Conservation (phyloP, 148 eudicot species). For the Fagopyrum tataricum region DNA sequence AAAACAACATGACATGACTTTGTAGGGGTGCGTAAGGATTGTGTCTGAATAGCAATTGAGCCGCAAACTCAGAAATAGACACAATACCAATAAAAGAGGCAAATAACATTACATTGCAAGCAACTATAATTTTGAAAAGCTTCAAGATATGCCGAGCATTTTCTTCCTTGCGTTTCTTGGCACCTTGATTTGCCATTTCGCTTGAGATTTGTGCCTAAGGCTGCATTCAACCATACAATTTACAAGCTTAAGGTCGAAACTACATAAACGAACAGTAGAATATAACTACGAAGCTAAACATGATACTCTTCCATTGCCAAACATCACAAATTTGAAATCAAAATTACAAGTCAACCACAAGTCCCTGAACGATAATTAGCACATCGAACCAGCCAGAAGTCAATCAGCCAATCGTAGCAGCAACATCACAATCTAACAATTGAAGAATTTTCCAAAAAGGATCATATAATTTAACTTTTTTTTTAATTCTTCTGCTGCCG, state of each 20-base stretch:
- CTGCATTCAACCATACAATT: background rate
- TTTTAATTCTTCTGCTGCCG: background rate
- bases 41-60: background rate
- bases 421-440: background rate
- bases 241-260: background rate
- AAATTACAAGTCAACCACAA: background rate
- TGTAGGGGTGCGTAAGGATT: background rate
- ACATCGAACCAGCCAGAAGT: background rate
- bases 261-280: background rate
- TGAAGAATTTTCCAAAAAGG: background rate
- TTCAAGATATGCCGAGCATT: slow-evolving; percentile 53
- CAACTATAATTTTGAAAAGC: slow-evolving; percentile 45
- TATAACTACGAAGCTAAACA: background rate
- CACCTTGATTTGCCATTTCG: slow-evolving; percentile 61
- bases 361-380: slow-evolving; percentile 1
- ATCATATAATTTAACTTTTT: background rate
- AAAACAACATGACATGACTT: background rate
- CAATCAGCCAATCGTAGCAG: background rate
- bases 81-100: background rate
- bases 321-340: background rate
- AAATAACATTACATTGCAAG: slow-evolving; percentile 30
- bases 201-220: slow-evolving; percentile 5
- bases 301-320: background rate
- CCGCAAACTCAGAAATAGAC: background rate
- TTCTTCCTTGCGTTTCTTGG: slow-evolving; percentile 64